Percentiles rank a stretch among this genome's conserved stretches.
Conservation (phyloP, 768 basidiomycete species). For the Tricholoma sp. region DNA sequence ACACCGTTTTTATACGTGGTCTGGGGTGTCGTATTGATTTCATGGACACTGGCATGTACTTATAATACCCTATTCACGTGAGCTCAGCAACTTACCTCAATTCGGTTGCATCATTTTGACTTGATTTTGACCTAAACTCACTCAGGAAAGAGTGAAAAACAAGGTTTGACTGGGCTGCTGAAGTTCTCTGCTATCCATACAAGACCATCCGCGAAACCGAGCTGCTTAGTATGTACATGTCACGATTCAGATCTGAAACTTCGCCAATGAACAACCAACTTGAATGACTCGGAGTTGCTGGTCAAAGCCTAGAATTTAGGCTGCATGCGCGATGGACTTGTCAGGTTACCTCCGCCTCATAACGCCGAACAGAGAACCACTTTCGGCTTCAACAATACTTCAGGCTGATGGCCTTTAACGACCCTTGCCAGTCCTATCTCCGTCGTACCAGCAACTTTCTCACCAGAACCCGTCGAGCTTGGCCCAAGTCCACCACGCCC, state of each 20-base stretch:
- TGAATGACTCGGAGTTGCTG: too few species aligned
- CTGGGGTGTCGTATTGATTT: neutral
- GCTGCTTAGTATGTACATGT: neutral
- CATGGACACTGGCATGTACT: neutral
- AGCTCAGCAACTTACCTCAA: neutral
- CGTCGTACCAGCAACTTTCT: constrained; percentile 2
- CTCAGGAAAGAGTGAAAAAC: neutral
- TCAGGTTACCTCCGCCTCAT: neutral
- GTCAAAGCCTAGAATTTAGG: too few species aligned
- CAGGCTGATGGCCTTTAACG: neutral
- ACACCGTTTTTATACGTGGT: neutral
- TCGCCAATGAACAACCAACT: neutral
- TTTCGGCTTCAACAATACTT: constrained; percentile 3
- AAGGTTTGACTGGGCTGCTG: neutral
- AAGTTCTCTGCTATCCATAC: neutral
- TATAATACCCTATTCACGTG: neutral
- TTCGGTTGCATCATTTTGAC: neutral
- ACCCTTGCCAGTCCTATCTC: constrained; percentile 3
- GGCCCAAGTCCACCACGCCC: neutral
- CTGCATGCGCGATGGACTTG: neutral
- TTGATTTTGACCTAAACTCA: neutral
- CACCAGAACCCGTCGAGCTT: neutral
- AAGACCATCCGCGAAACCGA: neutral
- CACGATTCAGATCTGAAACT: neutral
- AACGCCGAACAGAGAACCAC: constrained; percentile 5